phyloP scores from a whole-genome alignment of 2,329 filamentous ascomycete species.

The Talaromyces sp. region DNA sequence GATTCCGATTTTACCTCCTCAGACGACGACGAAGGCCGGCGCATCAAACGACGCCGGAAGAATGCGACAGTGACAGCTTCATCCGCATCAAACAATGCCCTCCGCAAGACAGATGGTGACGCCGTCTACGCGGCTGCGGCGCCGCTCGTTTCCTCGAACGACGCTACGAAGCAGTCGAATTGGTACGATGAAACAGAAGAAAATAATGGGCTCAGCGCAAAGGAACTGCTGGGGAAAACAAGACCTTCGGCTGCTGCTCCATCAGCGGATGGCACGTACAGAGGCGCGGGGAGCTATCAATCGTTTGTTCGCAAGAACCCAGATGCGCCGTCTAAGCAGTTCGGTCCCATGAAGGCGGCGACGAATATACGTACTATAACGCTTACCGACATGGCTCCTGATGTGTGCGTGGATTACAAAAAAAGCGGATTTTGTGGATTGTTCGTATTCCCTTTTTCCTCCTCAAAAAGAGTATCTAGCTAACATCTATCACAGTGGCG shows the following conservation, averaged over 20 bases:
- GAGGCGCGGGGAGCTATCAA: constrained; percentile 64
- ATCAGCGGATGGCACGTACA: constrained; percentile 63
- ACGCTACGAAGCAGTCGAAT: constrained; percentile 82
- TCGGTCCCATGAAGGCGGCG: constrained; percentile 79
- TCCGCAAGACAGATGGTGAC: constrained; percentile 42
- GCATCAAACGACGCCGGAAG: constrained; percentile 73
- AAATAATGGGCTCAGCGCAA: constrained; percentile 34
- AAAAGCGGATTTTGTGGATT: constrained; percentile 63
- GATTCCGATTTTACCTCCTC: constrained; percentile 64
- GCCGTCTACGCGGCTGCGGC: constrained; percentile 56
- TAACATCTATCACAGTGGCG: constrained; percentile 40
- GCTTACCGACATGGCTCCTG: constrained; percentile 81
- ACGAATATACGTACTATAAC: constrained; percentile 89
- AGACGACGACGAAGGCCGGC: constrained; percentile 69
- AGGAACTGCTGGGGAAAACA: constrained; percentile 46
- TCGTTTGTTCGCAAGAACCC: constrained; percentile 77
- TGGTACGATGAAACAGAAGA: constrained; percentile 76
- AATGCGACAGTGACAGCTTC: constrained; percentile 63
- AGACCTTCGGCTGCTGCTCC: constrained; percentile 15
- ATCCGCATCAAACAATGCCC: constrained; percentile 35
- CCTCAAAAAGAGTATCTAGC: constrained; percentile 55
- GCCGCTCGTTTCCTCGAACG: constrained; percentile 63
- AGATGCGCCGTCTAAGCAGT: constrained; percentile 60
- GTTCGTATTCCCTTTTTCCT: constrained; percentile 11
- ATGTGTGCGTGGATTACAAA: constrained; percentile 94